Evolutionary conservation across 108 stramenopile genomes (phyloP).

Genomic region (Nitzschia palea): DNA sequence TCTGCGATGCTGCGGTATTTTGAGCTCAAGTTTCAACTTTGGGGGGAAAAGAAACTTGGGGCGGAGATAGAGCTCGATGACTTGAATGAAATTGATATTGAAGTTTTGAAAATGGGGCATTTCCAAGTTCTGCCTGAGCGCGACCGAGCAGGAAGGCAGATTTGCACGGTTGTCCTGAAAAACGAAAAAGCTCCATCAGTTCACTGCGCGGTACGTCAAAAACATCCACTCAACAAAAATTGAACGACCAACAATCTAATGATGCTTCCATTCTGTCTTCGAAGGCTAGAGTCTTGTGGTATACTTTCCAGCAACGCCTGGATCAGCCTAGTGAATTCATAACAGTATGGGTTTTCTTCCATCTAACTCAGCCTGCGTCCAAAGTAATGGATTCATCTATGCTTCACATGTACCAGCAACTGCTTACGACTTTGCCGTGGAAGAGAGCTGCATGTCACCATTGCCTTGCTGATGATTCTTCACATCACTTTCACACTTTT

Average conservation of each 20-base stretch:
- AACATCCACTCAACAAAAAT: background rate
- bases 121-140: slow-evolving; percentile 9
- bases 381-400: background rate
- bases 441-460: slow-evolving; percentile 11
- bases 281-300: slow-evolving; percentile 4
- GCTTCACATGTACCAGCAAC: background rate
- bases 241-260: background rate
- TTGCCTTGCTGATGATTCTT: background rate
- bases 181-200: slow-evolving; percentile 6
- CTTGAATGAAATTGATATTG: slow-evolving; percentile 9
- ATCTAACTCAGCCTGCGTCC: background rate
- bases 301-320: slow-evolving; percentile 2
- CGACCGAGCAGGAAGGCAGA: slow-evolving; percentile 8
- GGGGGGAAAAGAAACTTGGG: slow-evolving; percentile 4
- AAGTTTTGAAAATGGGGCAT: slow-evolving; percentile 9
- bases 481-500: background rate
- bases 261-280: background rate
- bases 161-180: background rate
- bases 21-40: slow-evolving; percentile 25
- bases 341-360: background rate
- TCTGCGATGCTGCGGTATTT: slow-evolving; percentile 14
- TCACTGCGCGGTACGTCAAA: background rate
- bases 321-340: slow-evolving; percentile 3
- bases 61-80: slow-evolving; percentile 21
- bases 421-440: background rate